phyloP scores from a whole-genome alignment of 306 rosid species.

The Quercus engelmannii region DNA sequence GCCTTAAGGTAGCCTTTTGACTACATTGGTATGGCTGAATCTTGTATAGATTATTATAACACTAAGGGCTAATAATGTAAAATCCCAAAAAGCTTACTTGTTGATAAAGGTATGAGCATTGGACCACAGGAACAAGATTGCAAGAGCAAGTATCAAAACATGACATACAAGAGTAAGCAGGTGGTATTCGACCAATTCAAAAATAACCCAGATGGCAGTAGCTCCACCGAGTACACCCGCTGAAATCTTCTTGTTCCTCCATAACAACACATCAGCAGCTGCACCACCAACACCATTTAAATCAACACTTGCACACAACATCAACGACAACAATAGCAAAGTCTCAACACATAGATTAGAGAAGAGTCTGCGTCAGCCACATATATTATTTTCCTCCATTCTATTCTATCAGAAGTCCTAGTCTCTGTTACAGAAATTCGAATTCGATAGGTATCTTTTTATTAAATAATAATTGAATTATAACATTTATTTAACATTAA shows the following conservation, averaged over 20 bases:
- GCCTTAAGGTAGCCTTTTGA: no score
- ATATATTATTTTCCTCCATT: no score
- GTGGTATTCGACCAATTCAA: constrained; percentile 82
- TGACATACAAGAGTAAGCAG: constrained; percentile 76
- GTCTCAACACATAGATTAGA: no score
- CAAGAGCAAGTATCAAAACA: constrained; percentile 51
- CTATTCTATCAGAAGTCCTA: no score
- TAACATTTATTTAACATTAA: no score
- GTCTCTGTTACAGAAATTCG: no score
- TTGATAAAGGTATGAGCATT: constrained; percentile 75
- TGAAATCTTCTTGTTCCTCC: constrained; percentile 94
- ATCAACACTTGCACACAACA: neutral
- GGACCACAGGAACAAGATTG: constrained; percentile 82
- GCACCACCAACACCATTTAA: constrained; percentile 16
- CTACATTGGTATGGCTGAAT: neutral
- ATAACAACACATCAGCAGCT: constrained; percentile 87
- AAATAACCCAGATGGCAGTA: constrained; percentile 68
- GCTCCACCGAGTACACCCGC: constrained; percentile 66
- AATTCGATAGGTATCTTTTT: no score
- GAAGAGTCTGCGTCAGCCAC: no score
- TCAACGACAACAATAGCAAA: no score
- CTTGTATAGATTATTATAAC: neutral
- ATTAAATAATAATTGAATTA: no score
- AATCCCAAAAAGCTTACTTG: constrained; percentile 50
- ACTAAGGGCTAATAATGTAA: neutral